Evolutionary conservation across 2,329 filamentous ascomycete species (phyloP).

Genomic region (Dactylonectria estremocensis): DNA sequence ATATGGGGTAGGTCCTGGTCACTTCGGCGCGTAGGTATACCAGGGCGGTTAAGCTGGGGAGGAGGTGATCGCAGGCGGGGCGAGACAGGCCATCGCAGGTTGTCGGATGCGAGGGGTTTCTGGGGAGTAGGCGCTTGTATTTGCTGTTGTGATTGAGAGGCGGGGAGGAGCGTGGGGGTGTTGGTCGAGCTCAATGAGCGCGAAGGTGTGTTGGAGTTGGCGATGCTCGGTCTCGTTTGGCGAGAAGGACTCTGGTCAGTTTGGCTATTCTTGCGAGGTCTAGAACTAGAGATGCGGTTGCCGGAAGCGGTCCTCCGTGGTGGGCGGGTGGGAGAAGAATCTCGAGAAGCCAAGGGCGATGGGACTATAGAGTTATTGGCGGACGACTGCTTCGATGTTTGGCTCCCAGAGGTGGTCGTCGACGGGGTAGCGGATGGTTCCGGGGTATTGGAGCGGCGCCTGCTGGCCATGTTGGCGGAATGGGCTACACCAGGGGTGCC

Average conservation of each 20-base stretch:
- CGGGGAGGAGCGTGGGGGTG: slow-evolving; percentile 76
- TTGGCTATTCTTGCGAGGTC: slow-evolving; percentile 76
- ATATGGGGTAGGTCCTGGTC: slow-evolving; percentile 68
- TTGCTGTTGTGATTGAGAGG: slow-evolving; percentile 71
- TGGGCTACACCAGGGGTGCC: slow-evolving; percentile 42
- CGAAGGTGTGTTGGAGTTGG: slow-evolving; percentile 75
- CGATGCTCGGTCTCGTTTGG: slow-evolving; percentile 63
- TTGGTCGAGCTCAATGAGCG: slow-evolving; percentile 78
- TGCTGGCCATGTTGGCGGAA: slow-evolving; percentile 39
- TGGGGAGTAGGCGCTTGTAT: slow-evolving; percentile 75
- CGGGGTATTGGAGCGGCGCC: slow-evolving; percentile 43
- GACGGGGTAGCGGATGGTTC: slow-evolving; percentile 44
- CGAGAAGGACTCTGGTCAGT: slow-evolving; percentile 77
- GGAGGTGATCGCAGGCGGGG: slow-evolving; percentile 85
- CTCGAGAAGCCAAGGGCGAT: slow-evolving; percentile 60
- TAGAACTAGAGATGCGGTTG: slow-evolving; percentile 57
- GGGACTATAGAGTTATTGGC: slow-evolving; percentile 54
- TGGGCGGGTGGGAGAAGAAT: slow-evolving; percentile 64
- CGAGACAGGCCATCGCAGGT: slow-evolving; percentile 82
- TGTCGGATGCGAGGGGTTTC: slow-evolving; percentile 70
- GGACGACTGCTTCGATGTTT: slow-evolving; percentile 56
- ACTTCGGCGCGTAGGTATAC: slow-evolving; percentile 60
- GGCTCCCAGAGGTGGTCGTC: slow-evolving; percentile 46
- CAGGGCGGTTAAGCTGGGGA: slow-evolving; percentile 66
- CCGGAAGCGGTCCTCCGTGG: slow-evolving; percentile 54